phyloP scores from a whole-genome alignment of 352 stramenopile species.

The Phytopythium kandeliae region DNA sequence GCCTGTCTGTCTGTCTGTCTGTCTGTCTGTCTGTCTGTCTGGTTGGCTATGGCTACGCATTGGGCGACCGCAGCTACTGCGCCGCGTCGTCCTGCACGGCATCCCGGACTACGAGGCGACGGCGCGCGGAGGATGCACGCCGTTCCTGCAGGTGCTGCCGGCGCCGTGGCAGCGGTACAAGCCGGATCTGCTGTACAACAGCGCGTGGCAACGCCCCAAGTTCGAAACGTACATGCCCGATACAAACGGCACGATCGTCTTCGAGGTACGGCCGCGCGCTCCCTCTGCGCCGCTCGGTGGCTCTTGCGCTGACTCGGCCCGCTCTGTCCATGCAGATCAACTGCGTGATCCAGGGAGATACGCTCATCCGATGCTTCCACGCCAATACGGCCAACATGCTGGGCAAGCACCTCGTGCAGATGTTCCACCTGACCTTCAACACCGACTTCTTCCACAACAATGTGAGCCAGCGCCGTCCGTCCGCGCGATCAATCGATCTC shows the following conservation, averaged over 20 bases:
- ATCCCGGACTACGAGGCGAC: constrained; percentile 73
- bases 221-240: constrained; percentile 63
- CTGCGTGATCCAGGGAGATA: constrained; percentile 64
- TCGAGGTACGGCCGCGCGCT: too few relatives aligned
- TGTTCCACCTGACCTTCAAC: constrained; percentile 85
- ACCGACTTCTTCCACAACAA: constrained; percentile 76
- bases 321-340: too few relatives aligned
- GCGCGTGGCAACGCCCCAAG: constrained; percentile 54
- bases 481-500: too few relatives aligned
- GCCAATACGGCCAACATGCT: constrained; percentile 66
- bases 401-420: constrained; percentile 75
- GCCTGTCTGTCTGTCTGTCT: too few relatives aligned
- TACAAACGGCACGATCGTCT: constrained; percentile 40
- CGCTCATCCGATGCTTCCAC: constrained; percentile 68
- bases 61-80: constrained; percentile 32
- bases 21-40: too few relatives aligned
- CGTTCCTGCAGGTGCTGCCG: constrained; percentile 58
- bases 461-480: constrained; percentile 22
- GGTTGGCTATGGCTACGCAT: too few relatives aligned
- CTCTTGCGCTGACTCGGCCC: not conserved
- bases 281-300: too few relatives aligned
- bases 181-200: constrained; percentile 58
- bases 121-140: constrained; percentile 48
- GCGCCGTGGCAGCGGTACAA: constrained; percentile 57
- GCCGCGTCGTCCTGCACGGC: constrained; percentile 55